Percentiles rank a stretch among this genome's conserved stretches.
Evolutionary conservation across 2,329 filamentous ascomycete species (phyloP).

Genomic region (Byssoonygena ceratinophila): DNA sequence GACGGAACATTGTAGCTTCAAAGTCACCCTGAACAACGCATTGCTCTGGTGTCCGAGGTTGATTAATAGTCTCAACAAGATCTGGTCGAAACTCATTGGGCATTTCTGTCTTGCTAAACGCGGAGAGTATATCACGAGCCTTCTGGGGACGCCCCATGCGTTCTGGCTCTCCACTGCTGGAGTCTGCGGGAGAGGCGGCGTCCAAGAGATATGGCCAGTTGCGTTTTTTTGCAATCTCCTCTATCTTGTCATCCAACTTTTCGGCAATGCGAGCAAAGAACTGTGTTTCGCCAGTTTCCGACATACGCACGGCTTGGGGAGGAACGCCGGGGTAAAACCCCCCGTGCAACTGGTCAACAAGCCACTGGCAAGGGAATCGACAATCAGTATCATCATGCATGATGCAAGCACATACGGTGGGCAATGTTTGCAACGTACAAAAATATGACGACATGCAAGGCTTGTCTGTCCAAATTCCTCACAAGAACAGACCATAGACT

Average conservation of each 20-base stretch:
- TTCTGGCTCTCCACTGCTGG: conserved; percentile 15
- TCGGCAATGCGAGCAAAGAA: conserved; percentile 25
- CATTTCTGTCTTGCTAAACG: conserved; percentile 32
- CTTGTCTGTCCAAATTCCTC: conserved; percentile 24
- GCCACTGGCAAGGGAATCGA: conserved; percentile 26
- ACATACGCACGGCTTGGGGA: conserved; percentile 24
- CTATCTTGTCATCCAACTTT: conserved; percentile 26
- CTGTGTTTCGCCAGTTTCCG: conserved; percentile 25
- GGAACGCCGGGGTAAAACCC: conserved; percentile 25
- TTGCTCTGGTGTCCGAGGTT: conserved; percentile 30
- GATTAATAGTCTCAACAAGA: conserved; percentile 28
- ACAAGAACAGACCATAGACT: conserved; percentile 29
- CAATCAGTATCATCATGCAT: conserved; percentile 1
- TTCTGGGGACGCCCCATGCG: conserved; percentile 32
- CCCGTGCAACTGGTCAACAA: conserved; percentile 33
- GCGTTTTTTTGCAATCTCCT: conserved; percentile 25
- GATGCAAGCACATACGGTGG: not conserved
- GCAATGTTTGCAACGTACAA: conserved; percentile 24
- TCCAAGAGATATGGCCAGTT: conserved; percentile 29
- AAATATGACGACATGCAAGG: conserved; percentile 34
- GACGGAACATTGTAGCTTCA: conserved; percentile 37
- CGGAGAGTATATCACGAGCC: conserved; percentile 38
- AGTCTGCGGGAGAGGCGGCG: conserved; percentile 15
- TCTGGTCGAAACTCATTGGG: conserved; percentile 36
- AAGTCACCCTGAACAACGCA: conserved; percentile 38